Evolutionary conservation across 352 stramenopile genomes (phyloP), one percentile per base, ranked within the genome.

Genomic region (Aphanomyces astaci): DNA sequence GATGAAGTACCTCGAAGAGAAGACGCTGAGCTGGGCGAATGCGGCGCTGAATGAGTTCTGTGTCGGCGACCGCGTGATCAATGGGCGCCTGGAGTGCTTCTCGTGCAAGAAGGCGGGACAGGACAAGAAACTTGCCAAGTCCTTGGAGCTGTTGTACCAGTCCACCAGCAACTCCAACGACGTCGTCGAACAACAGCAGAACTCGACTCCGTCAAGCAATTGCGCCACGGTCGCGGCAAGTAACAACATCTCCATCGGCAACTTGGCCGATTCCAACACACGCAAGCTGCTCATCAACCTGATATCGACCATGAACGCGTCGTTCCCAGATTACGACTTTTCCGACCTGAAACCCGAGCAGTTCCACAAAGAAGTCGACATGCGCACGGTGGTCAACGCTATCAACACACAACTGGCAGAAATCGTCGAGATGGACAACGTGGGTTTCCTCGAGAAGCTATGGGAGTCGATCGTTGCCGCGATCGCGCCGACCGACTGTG

Each of bases 391-490:
- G 1, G 73, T 95, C 52, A 90, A 96, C 59, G 76, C 78, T 52
- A 88, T 97, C 67, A 96, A 96, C 78, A 84, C 90, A 64, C 76
- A 96, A 72, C 75, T 96, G 64, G 82, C 82, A 5, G 89, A 96
- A 68, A 76, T 99, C n/a, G 98, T 97, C 40, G 98, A 99, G 75
- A 99, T 99, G 80, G 98, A 99, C 85, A 98, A 86, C 45, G 98
- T 97, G 78, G 91, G 99, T 11, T 99, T 99, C 81, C 88, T 99
- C 51, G 98, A 99, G 82, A 97, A 97, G 48, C 78, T 99, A 56
- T 89, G 98, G 45, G 97, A 99, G 77, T 99, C 75, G 13, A 84
- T 96, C 55, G 76, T 88, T 7, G 83, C 93, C 60, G 85, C 78
- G 13, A 94, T 96, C 57, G 85, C 89, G 57, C 81, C 92, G n/a